Conservation (phyloP, 2,329 filamentous ascomycete species). For the Apiospora pterosperma region DNA sequence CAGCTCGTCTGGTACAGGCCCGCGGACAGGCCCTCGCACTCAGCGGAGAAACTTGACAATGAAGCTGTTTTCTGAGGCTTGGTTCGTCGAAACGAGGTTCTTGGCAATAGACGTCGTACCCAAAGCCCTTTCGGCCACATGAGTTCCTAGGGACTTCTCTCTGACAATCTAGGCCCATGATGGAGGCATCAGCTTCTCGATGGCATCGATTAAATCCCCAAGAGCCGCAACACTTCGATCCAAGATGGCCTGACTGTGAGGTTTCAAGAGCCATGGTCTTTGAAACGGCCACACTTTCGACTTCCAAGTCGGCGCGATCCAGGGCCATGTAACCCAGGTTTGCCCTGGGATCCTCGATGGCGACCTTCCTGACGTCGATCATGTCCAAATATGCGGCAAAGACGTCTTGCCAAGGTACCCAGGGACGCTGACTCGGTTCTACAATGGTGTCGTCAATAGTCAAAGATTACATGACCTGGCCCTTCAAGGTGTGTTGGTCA, state of each 20-base stretch:
- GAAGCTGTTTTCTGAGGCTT: not conserved
- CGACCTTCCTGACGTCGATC: not conserved
- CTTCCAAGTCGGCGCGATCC: not conserved
- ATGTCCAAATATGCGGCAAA: slow-evolving; percentile 3
- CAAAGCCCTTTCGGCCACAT: not conserved
- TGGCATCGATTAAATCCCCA: not conserved
- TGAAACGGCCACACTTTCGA: not conserved
- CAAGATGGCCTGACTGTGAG: slow-evolving; percentile 2
- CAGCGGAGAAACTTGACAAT: not conserved
- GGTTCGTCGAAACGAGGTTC: not conserved
- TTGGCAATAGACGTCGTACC: not conserved
- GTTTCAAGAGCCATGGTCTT: not conserved
- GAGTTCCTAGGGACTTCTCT: too few species aligned
- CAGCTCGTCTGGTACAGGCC: not conserved
- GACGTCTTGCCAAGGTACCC: slow-evolving; percentile 4
- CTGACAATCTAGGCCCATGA: not conserved
- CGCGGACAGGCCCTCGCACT: not conserved
- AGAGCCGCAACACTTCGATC: not conserved
- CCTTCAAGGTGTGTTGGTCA: not conserved
- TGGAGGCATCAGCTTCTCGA: not conserved
- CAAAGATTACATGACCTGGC: not conserved
- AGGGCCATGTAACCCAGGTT: not conserved
- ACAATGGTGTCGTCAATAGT: slow-evolving; percentile 5
- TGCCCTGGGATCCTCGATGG: not conserved
- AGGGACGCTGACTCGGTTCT: not conserved